These are phyloP conservation scores for Ensete ventricosum DNA, from an alignment of 176 grass and related monocot genomes.

Conservation along the genomic window DNA sequence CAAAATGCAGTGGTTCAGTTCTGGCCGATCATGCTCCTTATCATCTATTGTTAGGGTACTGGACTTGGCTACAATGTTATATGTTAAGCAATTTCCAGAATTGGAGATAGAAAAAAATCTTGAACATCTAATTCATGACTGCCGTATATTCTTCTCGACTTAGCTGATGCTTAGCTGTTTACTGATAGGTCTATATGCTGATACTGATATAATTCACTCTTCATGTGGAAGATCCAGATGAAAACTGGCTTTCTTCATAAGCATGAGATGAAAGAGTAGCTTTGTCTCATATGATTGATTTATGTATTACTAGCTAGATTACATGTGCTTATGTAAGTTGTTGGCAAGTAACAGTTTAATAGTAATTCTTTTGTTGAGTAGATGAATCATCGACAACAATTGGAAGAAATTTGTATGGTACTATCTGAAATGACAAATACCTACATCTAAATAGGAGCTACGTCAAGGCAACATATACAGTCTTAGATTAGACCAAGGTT, in stretches of 20 bases:
- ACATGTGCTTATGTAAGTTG: background rate
- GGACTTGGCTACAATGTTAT: too few species aligned
- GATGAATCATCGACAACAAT: background rate
- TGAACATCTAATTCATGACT: background rate
- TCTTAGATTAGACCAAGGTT: too few species aligned
- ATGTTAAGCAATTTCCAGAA: too few species aligned
- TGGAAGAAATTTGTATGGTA: background rate
- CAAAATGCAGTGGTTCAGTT: background rate
- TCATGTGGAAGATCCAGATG: too few species aligned
- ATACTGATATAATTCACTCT: too few species aligned
- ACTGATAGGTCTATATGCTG: too few species aligned
- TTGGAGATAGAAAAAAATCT: too few species aligned
- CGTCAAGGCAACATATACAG: background rate
- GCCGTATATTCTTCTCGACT: too few species aligned
- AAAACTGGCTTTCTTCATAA: too few species aligned
- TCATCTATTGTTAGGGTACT: background rate
- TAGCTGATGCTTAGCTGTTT: too few species aligned
- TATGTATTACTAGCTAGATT: background rate
- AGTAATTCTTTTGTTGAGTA: background rate
- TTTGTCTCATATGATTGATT: background rate
- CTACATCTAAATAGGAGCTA: background rate
- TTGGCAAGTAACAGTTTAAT: background rate
- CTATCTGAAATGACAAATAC: background rate
- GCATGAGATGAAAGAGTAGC: too few species aligned
- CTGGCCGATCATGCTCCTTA: background rate